phyloP scores from a whole-genome alignment of 139 green algal genomes.

The Tetratostichococcus sp. region DNA sequence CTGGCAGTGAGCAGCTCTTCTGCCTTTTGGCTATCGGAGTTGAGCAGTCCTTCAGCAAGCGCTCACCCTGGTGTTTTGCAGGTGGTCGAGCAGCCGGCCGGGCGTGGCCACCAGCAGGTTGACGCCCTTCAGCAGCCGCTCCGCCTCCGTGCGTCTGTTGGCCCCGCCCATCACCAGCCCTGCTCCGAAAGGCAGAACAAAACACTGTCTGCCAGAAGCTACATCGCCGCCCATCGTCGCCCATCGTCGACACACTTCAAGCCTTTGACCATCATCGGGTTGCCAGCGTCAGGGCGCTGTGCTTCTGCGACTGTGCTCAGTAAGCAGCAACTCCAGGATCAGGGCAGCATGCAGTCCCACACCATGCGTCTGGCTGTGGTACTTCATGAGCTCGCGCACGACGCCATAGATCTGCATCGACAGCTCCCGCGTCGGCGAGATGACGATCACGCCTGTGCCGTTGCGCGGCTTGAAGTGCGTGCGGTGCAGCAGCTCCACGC shows the following conservation, averaged over 20 bases:
- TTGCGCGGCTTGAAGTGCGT: conserved; percentile 94
- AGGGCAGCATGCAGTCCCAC: too few relatives aligned
- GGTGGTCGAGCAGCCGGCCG: conserved; percentile 93
- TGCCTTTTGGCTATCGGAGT: too few relatives aligned
- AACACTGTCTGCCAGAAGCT: too few relatives aligned
- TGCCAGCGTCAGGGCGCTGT: too few relatives aligned
- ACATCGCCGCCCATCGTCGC: too few relatives aligned
- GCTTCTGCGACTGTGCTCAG: too few relatives aligned
- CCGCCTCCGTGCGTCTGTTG: conserved; percentile 92
- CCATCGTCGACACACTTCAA: too few relatives aligned
- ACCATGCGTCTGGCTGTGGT: conserved; percentile 92
- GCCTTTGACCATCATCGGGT: too few relatives aligned
- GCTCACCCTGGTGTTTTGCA: conserved; percentile 78
- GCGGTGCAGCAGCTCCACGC: conserved; percentile 85
- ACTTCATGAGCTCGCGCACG: conserved; percentile 85
- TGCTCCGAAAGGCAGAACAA: conserved; percentile 1
- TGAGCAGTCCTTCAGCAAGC: too few relatives aligned
- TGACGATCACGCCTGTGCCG: conserved; percentile 87
- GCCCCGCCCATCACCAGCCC: conserved; percentile 94
- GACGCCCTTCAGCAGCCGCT: conserved; percentile 91
- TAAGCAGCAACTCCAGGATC: too few relatives aligned
- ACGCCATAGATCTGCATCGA: conserved; percentile 96
- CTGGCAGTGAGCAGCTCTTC: too few relatives aligned
- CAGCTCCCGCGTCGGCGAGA: conserved; percentile 93
- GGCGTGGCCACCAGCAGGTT: conserved; percentile 94